A percentile compares a stretch with the other conserved stretches of the same genome.
phyloP scores from a whole-genome alignment of 1,139 yeast genomes.

The Candida sp. region DNA sequence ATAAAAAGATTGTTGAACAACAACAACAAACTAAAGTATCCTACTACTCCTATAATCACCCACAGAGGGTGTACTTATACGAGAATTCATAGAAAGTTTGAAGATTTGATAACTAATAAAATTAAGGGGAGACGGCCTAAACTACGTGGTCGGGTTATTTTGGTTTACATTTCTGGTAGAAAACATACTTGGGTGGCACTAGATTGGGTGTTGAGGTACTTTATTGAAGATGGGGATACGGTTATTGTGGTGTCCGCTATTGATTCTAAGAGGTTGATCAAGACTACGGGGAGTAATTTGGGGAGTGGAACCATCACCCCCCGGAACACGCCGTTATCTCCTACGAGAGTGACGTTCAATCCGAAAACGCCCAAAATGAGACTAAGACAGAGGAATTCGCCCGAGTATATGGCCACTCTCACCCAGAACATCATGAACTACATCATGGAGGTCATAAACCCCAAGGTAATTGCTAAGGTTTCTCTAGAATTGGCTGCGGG shows the following conservation, averaged over 20 bases:
- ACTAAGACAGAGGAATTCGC: constrained; percentile 28
- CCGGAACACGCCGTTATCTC: constrained; percentile 10
- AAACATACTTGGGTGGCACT: constrained; percentile 78
- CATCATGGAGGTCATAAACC: constrained; percentile 43
- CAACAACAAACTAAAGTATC: constrained; percentile 25
- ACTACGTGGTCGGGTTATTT: constrained; percentile 50
- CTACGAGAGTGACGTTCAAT: constrained; percentile 19
- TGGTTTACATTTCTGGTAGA: constrained; percentile 68
- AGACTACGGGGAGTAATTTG: not conserved
- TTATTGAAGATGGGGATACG: constrained; percentile 61
- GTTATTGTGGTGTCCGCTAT: constrained; percentile 53
- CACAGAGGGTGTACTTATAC: constrained; percentile 51
- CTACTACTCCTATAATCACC: constrained; percentile 50
- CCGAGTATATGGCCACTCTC: constrained; percentile 31
- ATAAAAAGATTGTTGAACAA: constrained; percentile 1
- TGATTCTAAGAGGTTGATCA: constrained; percentile 9
- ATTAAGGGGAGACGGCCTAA: constrained; percentile 33
- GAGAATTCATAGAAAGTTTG: constrained; percentile 42
- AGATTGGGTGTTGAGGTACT: constrained; percentile 58
- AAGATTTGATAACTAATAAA: constrained; percentile 30
- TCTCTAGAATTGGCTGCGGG: constrained; percentile 67
- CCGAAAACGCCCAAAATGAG: constrained; percentile 32
- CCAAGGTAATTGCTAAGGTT: constrained; percentile 48
- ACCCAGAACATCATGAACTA: constrained; percentile 46
- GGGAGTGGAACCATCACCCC: constrained; percentile 3